Conservation (phyloP, 2,329 filamentous ascomycete genomes). For the Alternaria sp. region DNA sequence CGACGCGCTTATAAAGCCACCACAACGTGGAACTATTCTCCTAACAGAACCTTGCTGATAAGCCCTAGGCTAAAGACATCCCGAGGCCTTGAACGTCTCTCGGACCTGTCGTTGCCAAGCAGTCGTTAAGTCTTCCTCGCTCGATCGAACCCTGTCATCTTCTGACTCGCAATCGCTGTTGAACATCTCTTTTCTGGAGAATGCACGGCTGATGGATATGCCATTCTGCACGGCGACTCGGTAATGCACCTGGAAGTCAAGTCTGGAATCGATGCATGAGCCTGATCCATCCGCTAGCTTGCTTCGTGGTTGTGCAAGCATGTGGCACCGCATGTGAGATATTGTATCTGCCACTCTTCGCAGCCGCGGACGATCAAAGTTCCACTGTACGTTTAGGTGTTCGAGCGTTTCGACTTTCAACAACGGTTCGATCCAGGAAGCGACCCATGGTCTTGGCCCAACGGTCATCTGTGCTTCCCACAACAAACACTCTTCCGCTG, state of each 20-base stretch:
- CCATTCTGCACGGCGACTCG: not conserved
- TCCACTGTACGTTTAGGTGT: conserved; percentile 22
- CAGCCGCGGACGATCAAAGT: conserved; percentile 18
- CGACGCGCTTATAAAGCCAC: not conserved
- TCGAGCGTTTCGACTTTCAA: conserved; percentile 21
- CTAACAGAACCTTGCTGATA: not conserved
- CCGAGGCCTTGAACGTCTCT: not conserved
- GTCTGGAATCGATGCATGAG: not conserved
- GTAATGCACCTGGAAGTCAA: conserved; percentile 8
- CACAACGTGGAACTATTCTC: not conserved
- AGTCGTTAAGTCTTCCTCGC: not conserved
- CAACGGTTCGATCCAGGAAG: conserved; percentile 26
- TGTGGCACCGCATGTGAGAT: conserved; percentile 14
- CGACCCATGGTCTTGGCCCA: conserved; percentile 9
- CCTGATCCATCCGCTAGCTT: not conserved
- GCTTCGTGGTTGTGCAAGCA: conserved; percentile 12
- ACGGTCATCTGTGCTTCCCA: conserved; percentile 18
- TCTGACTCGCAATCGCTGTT: not conserved
- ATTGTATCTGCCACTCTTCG: conserved; percentile 21
- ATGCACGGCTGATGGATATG: not conserved
- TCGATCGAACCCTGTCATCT: not conserved
- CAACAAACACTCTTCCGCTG: conserved; percentile 13
- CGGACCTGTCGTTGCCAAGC: conserved; percentile 6
- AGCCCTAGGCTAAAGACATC: not conserved
- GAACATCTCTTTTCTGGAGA: not conserved